Percentiles rank a stretch among this genome's conserved stretches.
Conservation (phyloP, 768 basidiomycete genomes). For the Termitomyces sp. region DNA sequence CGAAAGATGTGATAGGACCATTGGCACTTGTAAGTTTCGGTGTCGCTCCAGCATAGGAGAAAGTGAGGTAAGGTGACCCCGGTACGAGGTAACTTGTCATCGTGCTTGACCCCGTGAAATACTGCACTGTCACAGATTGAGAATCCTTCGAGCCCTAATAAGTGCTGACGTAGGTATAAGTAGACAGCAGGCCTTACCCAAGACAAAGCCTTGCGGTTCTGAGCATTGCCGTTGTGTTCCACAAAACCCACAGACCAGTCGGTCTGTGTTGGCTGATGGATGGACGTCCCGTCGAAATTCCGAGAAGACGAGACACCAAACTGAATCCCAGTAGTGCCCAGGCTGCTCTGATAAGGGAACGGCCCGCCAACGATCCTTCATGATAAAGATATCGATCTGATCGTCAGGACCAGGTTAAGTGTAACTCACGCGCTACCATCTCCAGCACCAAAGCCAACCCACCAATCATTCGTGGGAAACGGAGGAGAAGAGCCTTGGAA, state of each 20-base stretch:
- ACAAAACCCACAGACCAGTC: conserved; percentile 28
- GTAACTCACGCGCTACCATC: conserved; percentile 17
- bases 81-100: conserved; percentile 27
- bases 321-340: conserved; percentile 21
- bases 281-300: conserved; percentile 26
- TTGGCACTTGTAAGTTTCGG: conserved; percentile 24
- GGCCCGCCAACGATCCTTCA: conserved; percentile 25
- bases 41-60: conserved; percentile 24
- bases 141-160: conserved; percentile 18
- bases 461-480: conserved; percentile 30
- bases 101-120: conserved; percentile 24
- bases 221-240: conserved; percentile 22
- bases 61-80: conserved; percentile 28
- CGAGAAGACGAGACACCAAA: conserved; percentile 25
- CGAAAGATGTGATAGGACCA: conserved; percentile 24
- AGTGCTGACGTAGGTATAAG: background rate
- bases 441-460: conserved; percentile 26
- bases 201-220: conserved; percentile 25
- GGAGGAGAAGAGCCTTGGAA: conserved; percentile 27
- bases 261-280: conserved; percentile 25
- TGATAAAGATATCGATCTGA: background rate
- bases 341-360: conserved; percentile 25
- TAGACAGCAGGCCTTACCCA: conserved; percentile 18
- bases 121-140: conserved; percentile 28
- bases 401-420: background rate